Percentiles rank a stretch among this genome's conserved stretches.
phyloP scores from a whole-genome alignment of 345 rosid genomes.

The Murraya paniculata region DNA sequence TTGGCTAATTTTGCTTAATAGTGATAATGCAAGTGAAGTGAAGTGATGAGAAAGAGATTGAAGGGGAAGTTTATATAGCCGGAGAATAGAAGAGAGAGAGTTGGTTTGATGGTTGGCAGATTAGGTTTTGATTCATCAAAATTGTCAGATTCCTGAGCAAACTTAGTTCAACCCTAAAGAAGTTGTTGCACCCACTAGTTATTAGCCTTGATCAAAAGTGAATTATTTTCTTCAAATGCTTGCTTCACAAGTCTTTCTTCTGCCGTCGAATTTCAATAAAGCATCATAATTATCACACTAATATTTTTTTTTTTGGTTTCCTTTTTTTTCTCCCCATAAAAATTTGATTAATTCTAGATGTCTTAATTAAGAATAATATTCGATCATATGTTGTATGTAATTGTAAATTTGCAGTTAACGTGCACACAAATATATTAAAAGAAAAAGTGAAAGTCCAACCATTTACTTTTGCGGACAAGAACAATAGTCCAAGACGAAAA shows the following conservation, averaged over 20 bases:
- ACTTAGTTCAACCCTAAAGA: slow-evolving; percentile 33
- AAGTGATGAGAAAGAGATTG: background rate
- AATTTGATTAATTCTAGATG: no score
- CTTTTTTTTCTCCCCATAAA: no score
- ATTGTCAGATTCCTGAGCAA: slow-evolving; percentile 12
- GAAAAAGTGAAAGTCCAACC: background rate
- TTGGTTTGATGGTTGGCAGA: slow-evolving; percentile 48
- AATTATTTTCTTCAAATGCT: slow-evolving; percentile 27
- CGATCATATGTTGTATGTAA: background rate
- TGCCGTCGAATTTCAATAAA: slow-evolving; percentile 15
- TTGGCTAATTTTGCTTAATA: background rate
- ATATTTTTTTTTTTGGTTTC: background rate
- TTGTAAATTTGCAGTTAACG: background rate
- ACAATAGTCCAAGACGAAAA: slow-evolving; percentile 7
- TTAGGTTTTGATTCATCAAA: slow-evolving; percentile 55
- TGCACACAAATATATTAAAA: background rate
- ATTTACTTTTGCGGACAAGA: background rate
- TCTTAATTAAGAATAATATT: no score
- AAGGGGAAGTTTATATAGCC: slow-evolving; percentile 27
- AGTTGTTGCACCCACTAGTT: slow-evolving; percentile 68
- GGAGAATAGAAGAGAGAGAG: slow-evolving; percentile 16
- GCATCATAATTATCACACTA: background rate
- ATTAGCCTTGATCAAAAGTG: slow-evolving; percentile 14
- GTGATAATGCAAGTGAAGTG: background rate
- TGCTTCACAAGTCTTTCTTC: slow-evolving; percentile 35